Percentiles rank a stretch among this genome's conserved stretches.
These are phyloP conservation scores for Aspergillus proliferans DNA, from an alignment of 2,329 filamentous ascomycete species.

Conservation along the genomic window DNA sequence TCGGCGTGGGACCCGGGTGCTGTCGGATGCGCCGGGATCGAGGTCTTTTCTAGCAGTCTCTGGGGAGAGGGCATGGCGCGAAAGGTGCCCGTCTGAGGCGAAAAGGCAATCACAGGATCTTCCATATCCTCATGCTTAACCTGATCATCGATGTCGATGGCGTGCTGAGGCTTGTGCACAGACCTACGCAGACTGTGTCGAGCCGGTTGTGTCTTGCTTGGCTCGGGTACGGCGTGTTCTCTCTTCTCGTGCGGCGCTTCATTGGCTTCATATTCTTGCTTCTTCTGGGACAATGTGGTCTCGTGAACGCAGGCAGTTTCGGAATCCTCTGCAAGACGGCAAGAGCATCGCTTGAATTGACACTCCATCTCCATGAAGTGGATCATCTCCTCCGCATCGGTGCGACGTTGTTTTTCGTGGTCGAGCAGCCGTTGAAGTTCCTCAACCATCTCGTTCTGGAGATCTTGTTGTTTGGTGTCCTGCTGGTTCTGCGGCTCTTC, in stretches of 20 bases:
- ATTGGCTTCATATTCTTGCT: slow-evolving; percentile 1
- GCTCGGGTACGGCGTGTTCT: background rate
- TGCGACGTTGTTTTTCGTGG: slow-evolving; percentile 45
- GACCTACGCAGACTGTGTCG: background rate
- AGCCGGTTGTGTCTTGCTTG: background rate
- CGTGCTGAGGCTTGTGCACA: background rate
- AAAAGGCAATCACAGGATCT: slow-evolving; percentile 38
- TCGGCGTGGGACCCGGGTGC: slow-evolving; percentile 4
- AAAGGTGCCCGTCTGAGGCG: slow-evolving; percentile 40
- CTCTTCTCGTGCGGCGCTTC: background rate
- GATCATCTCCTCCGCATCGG: slow-evolving; percentile 52
- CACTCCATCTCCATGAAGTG: slow-evolving; percentile 46
- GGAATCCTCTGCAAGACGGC: slow-evolving; percentile 39
- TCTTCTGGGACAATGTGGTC: background rate
- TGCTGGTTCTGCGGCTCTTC: slow-evolving; percentile 22
- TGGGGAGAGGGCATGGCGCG: slow-evolving; percentile 34
- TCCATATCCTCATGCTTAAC: slow-evolving; percentile 13
- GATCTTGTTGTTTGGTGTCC: slow-evolving; percentile 14
- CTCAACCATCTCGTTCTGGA: slow-evolving; percentile 40
- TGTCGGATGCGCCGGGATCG: slow-evolving; percentile 8
- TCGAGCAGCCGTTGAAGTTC: slow-evolving; percentile 45
- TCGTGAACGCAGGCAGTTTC: slow-evolving; percentile 36
- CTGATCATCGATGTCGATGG: slow-evolving; percentile 10
- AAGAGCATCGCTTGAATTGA: slow-evolving; percentile 44
- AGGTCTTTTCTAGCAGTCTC: slow-evolving; percentile 14